phyloP scores from a whole-genome alignment of 1,139 yeast genomes.

The Debaryomyces udenii region DNA sequence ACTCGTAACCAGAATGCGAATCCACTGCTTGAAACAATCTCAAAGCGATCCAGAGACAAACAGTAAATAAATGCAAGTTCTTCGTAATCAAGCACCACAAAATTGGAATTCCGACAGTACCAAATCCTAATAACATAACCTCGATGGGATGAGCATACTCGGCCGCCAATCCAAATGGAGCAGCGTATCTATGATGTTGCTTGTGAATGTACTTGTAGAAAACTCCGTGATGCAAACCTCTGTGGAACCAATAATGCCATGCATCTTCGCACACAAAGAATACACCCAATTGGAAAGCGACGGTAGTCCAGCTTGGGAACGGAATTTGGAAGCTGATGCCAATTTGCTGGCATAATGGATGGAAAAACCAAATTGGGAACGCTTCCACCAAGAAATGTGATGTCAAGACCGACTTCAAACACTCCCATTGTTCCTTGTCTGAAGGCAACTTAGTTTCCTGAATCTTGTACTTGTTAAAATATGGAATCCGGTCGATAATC shows the following conservation, averaged over 20 bases:
- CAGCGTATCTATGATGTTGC: conserved; percentile 53
- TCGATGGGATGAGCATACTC: conserved; percentile 54
- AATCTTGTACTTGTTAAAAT: conserved; percentile 45
- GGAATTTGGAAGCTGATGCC: conserved; percentile 44
- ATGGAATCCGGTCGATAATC: conserved; percentile 46
- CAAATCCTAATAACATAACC: conserved; percentile 47
- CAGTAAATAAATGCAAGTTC: conserved; percentile 47
- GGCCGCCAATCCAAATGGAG: conserved; percentile 53
- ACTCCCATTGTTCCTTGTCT: conserved; percentile 51
- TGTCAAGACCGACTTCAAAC: conserved; percentile 46
- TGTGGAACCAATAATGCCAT: conserved; percentile 53
- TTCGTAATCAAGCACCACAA: conserved; percentile 41
- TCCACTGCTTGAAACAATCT: conserved; percentile 53
- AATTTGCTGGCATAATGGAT: conserved; percentile 44
- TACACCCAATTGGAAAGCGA: conserved; percentile 36
- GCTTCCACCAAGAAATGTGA: conserved; percentile 51
- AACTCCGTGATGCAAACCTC: conserved; percentile 49
- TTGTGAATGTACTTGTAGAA: conserved; percentile 52
- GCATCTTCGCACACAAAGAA: conserved; percentile 50
- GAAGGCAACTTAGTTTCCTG: conserved; percentile 47
- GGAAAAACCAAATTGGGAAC: conserved; percentile 53
- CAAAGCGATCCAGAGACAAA: conserved; percentile 45
- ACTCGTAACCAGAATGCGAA: conserved; percentile 52
- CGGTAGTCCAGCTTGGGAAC: conserved; percentile 37
- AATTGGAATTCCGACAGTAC: conserved; percentile 52